phyloP scores from a whole-genome alignment of 352 stramenopile genomes.

The Phytophthora boehmeriae region DNA sequence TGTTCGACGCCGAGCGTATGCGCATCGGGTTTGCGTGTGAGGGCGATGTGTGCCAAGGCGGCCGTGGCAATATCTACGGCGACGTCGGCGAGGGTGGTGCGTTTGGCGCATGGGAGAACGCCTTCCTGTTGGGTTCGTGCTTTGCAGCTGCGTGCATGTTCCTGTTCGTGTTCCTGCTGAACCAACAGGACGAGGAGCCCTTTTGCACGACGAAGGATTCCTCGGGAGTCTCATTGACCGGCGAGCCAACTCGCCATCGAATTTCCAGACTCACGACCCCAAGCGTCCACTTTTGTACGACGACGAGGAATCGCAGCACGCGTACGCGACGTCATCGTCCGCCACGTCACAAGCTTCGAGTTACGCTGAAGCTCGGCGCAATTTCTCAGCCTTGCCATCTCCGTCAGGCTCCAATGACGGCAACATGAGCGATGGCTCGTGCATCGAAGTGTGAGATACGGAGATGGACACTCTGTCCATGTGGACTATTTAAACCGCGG shows the following conservation, averaged over 20 bases:
- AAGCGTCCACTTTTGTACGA: slow-evolving; percentile 70
- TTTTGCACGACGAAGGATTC: slow-evolving; percentile 29
- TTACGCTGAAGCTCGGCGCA: slow-evolving; percentile 65
- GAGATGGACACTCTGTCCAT: slow-evolving; percentile 6
- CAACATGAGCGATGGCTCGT: slow-evolving; percentile 25
- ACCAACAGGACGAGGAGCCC: slow-evolving; percentile 70
- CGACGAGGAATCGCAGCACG: slow-evolving; percentile 33
- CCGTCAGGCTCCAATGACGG: slow-evolving; percentile 22
- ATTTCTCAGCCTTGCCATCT: slow-evolving; percentile 54
- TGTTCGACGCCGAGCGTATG: slow-evolving; percentile 91
- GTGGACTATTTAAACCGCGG: slow-evolving; percentile 22
- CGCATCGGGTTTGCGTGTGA: slow-evolving; percentile 88
- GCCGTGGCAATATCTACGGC: slow-evolving; percentile 68
- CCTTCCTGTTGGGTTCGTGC: slow-evolving; percentile 72
- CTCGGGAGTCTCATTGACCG: slow-evolving; percentile 40
- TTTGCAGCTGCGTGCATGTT: slow-evolving; percentile 79
- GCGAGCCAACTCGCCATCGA: slow-evolving; percentile 11
- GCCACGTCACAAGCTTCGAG: slow-evolving; percentile 40
- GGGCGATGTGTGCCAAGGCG: slow-evolving; percentile 77
- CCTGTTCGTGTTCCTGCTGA: slow-evolving; percentile 82
- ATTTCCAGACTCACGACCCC: slow-evolving; percentile 47
- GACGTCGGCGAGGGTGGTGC: slow-evolving; percentile 42
- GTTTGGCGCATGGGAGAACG: slow-evolving; percentile 64
- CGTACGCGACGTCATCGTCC: slow-evolving; percentile 24
- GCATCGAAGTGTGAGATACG: slow-evolving; percentile 32